These are phyloP conservation scores for Debaryomyces coudertii DNA, from an alignment of 1,139 yeast species.

Conservation along the genomic window DNA sequence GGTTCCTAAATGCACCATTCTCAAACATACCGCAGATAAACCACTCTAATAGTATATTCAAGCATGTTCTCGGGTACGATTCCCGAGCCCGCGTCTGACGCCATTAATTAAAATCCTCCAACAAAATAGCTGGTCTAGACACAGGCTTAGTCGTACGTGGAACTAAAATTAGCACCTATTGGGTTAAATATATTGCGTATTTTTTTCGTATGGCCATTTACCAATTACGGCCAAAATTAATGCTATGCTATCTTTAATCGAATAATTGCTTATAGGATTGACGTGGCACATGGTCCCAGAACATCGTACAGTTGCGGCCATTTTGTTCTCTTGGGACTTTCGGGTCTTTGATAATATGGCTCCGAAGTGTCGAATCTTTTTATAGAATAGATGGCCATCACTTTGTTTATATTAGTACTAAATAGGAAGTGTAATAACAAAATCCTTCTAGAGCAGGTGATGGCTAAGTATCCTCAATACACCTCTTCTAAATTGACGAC, in stretches of 20 bases:
- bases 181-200: constrained; percentile 2
- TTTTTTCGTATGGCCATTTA: neutral
- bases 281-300: neutral
- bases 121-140: neutral
- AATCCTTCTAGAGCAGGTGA: constrained; percentile 9
- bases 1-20: neutral
- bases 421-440: constrained; percentile 11
- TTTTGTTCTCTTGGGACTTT: neutral
- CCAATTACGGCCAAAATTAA: neutral
- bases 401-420: constrained; percentile 6
- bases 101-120: neutral
- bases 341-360: neutral
- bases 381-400: constrained; percentile 6
- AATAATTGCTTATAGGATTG: no score
- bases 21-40: neutral
- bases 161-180: neutral
- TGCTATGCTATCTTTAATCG: neutral
- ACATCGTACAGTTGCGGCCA: neutral
- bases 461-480: neutral
- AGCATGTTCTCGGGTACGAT: neutral
- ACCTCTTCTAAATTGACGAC: neutral
- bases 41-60: neutral
- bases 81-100: neutral
- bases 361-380: constrained; percentile 1
- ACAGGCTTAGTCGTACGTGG: neutral